Evolutionary conservation across 1,284 basidiomycete genomes (phyloP).

Genomic region (Ustilago trichophora): DNA sequence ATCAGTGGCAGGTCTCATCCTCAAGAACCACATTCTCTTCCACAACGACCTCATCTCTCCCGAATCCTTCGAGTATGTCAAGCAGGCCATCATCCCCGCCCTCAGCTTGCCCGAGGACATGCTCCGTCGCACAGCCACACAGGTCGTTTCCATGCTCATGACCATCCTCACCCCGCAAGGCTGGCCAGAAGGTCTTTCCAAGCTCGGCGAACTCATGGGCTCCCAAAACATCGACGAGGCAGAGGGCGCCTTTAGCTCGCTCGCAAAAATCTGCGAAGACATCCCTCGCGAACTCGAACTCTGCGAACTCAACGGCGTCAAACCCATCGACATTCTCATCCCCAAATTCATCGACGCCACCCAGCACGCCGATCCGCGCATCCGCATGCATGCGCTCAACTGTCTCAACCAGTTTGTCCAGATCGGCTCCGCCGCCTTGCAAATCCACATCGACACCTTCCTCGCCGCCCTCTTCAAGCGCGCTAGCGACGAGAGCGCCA

Average conservation of each 20-base stretch:
- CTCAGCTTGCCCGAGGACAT: conserved; percentile 59
- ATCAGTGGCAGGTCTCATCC: conserved; percentile 92
- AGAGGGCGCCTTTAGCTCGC: conserved; percentile 86
- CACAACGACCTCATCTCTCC: conserved; percentile 56
- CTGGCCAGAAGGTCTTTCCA: conserved; percentile 62
- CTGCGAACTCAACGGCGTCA: conserved; percentile 78
- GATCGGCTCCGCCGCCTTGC: conserved; percentile 77
- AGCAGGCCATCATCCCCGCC: conserved; percentile 61
- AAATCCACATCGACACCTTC: conserved; percentile 87
- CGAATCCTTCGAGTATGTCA: conserved; percentile 61
- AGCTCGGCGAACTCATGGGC: conserved; percentile 57
- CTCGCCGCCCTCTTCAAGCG: conserved; percentile 92
- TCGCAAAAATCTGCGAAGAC: conserved; percentile 96
- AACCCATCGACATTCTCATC: conserved; percentile 68
- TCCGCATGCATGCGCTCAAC: conserved; percentile 91
- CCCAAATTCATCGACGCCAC: conserved; percentile 82
- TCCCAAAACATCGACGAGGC: conserved; percentile 55
- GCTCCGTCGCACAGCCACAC: conserved; percentile 63
- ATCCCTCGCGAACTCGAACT: conserved; percentile 90
- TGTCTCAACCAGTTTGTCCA: conserved; percentile 90
- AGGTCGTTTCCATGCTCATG: conserved; percentile 65
- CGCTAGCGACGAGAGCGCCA: conserved; percentile 90
- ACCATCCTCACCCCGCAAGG: conserved; percentile 58
- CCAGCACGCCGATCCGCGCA: conserved; percentile 82
- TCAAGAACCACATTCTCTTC: conserved; percentile 84